Percentiles rank a stretch among this genome's conserved stretches.
These are phyloP conservation scores for Mycena floridula DNA, from an alignment of 768 basidiomycete genomes.

Conservation along the genomic window DNA sequence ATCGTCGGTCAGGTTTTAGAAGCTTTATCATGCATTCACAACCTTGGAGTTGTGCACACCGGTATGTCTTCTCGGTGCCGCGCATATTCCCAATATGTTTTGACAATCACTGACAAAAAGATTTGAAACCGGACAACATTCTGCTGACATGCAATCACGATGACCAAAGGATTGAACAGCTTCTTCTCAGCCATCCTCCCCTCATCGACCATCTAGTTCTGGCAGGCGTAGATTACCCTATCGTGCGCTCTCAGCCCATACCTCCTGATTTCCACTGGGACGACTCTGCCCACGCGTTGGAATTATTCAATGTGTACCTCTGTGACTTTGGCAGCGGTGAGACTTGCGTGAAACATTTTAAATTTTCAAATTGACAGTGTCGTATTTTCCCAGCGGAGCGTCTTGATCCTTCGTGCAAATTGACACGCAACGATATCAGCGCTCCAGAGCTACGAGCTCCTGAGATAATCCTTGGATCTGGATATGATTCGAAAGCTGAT, in stretches of 20 bases:
- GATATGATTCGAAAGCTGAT: slow-evolving; percentile 15
- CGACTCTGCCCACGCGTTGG: background rate
- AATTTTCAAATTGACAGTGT: no score
- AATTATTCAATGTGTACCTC: background rate
- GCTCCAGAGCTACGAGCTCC: slow-evolving; percentile 15
- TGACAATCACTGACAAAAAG: no score
- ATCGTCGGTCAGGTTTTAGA: background rate
- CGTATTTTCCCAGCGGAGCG: background rate
- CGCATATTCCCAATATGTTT: background rate
- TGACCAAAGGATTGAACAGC: background rate
- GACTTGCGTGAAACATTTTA: no score
- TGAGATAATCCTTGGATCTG: slow-evolving; percentile 16
- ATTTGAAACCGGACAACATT: background rate
- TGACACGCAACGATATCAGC: slow-evolving; percentile 12
- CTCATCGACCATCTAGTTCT: background rate
- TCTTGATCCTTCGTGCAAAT: slow-evolving; percentile 6
- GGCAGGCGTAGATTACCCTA: background rate
- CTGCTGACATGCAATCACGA: background rate
- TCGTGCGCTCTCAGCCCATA: background rate
- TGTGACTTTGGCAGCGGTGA: slow-evolving; percentile 17
- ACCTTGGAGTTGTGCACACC: background rate
- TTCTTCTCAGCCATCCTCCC: background rate
- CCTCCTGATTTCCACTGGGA: background rate
- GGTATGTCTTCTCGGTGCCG: background rate
- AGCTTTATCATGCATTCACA: background rate